Base-by-base conservation (phyloP, 257 asterid genomes). In the Ophiorrhiza pumila region DNA sequence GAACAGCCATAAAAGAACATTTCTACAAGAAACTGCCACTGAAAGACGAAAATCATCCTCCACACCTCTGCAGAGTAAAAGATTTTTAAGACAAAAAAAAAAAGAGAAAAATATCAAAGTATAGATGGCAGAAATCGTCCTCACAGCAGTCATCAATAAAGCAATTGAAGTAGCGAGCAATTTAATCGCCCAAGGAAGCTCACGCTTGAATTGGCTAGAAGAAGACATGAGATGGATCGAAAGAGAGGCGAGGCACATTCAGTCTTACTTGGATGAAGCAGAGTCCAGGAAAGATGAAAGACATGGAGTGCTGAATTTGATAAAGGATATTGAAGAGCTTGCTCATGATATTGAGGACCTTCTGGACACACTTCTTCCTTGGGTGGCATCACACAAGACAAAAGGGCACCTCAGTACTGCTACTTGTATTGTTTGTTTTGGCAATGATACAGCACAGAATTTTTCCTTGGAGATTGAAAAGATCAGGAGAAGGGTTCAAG, bases 281-380 rank as follows among this genome's bases (percentile, higher is more conserved):
- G 39, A 58, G 31, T 32, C 64, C 64, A 27, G 37, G 64, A 32
- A 1, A 58, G 64, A 58, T 58, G 39, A 58, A 58, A 58, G 13
- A 5, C 39, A 27, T 58, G 20, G 17, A 34, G 64, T 58, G 14
- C 20, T 2, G 7, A 58, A 29, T 58, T 58, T 58, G 39, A 31
- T 58, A 0, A 29, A 23, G 27, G 22, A 42, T 39, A 63, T 71
- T 42, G 57, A 57, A 22, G 68, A 65, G 22, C 74, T 78, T 61
- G 81, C 78, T 13, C 59, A 47, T 17, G 78, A 72, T 63, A 59
- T 46, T 12, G 78, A 78, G 50, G 69, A 57, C 50, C 61, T 78
- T 27, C 29, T 78, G 37, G 65, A 67, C 68, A 59, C 27, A 35
- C 22, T 42, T 6, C 57, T 46, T 47, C 63, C 58, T 7, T 35